Conservation (phyloP, 2,329 filamentous ascomycete genomes). For the Cladosporium sp. region DNA sequence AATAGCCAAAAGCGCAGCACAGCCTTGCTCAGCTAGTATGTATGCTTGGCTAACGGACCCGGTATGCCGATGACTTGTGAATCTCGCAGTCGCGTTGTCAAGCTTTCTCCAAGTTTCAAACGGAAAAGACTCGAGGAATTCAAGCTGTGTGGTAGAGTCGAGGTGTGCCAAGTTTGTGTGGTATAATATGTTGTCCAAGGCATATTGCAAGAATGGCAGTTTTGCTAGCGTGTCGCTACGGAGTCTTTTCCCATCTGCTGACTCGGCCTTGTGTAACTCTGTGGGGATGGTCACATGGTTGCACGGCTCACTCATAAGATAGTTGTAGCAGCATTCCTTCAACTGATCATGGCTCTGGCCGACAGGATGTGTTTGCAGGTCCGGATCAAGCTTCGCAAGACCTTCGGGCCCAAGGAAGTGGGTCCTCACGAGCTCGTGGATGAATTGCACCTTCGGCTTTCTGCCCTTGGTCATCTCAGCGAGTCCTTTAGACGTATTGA, state of each 20-base stretch:
- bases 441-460: slow-evolving; percentile 52
- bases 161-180: no score
- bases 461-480: slow-evolving; percentile 45
- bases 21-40: background rate
- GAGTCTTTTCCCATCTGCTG: background rate
- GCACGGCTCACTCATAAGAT: no score
- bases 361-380: background rate
- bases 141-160: no score
- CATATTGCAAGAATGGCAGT: no score
- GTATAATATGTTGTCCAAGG: no score
- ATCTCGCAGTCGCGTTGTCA: no score
- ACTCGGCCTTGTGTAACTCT: no score
- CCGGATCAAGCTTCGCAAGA: background rate
- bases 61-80: no score
- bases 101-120: no score
- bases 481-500: slow-evolving; percentile 54
- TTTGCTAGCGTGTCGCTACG: no score
- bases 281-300: no score
- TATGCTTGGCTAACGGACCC: background rate
- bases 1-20: background rate
- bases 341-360: background rate
- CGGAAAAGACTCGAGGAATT: no score
- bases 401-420: background rate
- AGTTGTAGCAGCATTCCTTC: background rate
- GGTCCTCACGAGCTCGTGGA: slow-evolving; percentile 52